phyloP scores from a whole-genome alignment of 192 early-diverging fungal genomes.

The Backusella sp. region DNA sequence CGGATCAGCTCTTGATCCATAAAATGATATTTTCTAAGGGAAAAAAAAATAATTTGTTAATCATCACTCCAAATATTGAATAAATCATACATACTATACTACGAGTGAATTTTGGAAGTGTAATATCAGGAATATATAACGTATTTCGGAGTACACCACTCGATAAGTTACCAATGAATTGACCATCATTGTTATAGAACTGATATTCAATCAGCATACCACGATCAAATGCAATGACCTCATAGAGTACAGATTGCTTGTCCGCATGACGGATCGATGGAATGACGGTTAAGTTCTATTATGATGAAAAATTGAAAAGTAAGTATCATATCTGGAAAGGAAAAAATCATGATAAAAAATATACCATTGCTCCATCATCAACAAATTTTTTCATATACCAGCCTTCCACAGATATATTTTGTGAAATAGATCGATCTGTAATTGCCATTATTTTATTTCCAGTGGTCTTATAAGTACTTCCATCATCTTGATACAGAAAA shows the following conservation, averaged over 20 bases:
- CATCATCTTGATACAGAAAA: constrained; percentile 25
- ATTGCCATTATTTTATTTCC: constrained; percentile 24
- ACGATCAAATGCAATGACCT: constrained; percentile 18
- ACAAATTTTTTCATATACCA: constrained; percentile 34
- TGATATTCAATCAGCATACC: constrained; percentile 31
- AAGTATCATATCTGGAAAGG: not conserved
- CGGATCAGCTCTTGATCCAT: constrained; percentile 31
- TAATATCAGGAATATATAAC: constrained; percentile 26
- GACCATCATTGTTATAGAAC: constrained; percentile 16
- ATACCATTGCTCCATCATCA: constrained; percentile 32
- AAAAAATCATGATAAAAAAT: not conserved
- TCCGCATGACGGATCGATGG: constrained; percentile 25
- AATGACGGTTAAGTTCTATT: constrained; percentile 32
- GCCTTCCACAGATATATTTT: constrained; percentile 22
- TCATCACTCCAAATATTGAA: not conserved
- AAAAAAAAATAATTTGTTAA: not conserved
- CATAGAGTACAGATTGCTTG: constrained; percentile 24
- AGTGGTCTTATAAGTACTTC: constrained; percentile 10
- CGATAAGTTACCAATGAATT: constrained; percentile 18
- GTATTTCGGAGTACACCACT: constrained; percentile 26
- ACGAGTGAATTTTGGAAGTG: constrained; percentile 22
- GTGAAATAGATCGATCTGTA: constrained; percentile 21
- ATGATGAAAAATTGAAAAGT: not conserved
- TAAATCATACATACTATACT: constrained; percentile 18
- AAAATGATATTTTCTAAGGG: constrained; percentile 22